Base-by-base conservation (phyloP, 768 basidiomycete genomes). In the Plicaturopsis crispa region DNA sequence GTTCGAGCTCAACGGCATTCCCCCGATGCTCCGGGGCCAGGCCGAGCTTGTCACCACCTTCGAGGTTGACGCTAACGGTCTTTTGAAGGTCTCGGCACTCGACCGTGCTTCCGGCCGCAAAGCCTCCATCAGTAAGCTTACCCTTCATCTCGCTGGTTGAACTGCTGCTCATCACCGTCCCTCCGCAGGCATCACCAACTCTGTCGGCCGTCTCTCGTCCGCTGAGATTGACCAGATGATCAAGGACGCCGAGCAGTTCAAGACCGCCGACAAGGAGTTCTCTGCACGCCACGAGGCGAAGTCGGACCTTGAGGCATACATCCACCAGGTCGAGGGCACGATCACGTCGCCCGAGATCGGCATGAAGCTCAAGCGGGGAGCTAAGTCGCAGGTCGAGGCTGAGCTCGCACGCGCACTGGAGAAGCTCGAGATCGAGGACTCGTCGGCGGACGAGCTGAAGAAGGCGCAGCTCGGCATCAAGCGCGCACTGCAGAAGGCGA, bases 211-310 rank as follows among this genome's bases (percentile, higher is more conserved):
- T 68, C 80, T 99, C 51, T 96, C 94, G 34, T 78, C 84, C 38
- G 88, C 84, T 51, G 96, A 99, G 75, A 99, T 99, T 48, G 93
- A 97, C 56, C 93, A 98, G 69, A 98, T 98, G 96, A 96, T 98
- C 74, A 92, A 93, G 75, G 94, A 98, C 57, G 90, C 96, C 38
- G 94, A 98, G 65, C 89, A 92, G 63, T 96, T 78, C 79, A 93
- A 92, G 74, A 78, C 80, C 59, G 89, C 85, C 19, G 87, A 91
- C 76, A 96, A 92, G 72, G 96, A 98, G 62, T 98, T 94, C 78
- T 88, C 90, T 46, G 84, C 93, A 40, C 87, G 87, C 49, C 96
- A 99, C 61, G 93, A 98, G 67, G 92, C 96, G 47, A 96, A 93
- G 66, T 88, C 92, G 34, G 93, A 97, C 65, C 84, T 98, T 45